Evolutionary conservation across 148 eudicot species (phyloP), one percentile per base, ranked within the genome.

Genomic region (Heliosperma pusillum): DNA sequence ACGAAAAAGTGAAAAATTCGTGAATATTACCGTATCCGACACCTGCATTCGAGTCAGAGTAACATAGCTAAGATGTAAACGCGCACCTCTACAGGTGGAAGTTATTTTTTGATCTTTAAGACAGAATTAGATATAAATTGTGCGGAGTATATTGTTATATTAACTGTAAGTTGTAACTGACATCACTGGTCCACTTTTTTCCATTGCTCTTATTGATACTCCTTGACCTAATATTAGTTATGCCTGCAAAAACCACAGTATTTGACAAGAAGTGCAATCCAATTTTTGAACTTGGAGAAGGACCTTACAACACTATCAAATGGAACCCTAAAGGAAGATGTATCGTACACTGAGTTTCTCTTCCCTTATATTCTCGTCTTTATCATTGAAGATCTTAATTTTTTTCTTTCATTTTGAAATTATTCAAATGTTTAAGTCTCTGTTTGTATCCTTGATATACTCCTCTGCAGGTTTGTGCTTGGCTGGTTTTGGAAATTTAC

Each of bases 321-420:
- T 92, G 97, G 99, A 95, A 95, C 81, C 99, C 97, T 30, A 92
- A 85, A 83, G 99, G 99, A 80, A 92, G 83, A 84, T 92, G 99
- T 95, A 95, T 95, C 88, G 96, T 91, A 79, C 73, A 69, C 53
- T 52, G 50, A 60, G 36, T 50, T 74, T 19, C 42, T 19, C 42
- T 70, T 50, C 56, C 40, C 63, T 26, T 72, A n/a, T 17, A 15
- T 44, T 53, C 42, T 36, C 27, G 3, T 72, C 12, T 36, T 7
- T 19, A 44, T 68, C 52, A 19, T 50, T 16, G 53, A 64, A 59
- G 47, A 66, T 36, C 53, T 71, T 67, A 61, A 20, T 40, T 75
- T 42, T 0, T 68, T 74, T 40, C 17, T 61, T 52, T 42, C 78
- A 29, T 22, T 40, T 56, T 64, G 65, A 42, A 77, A 77, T 10